Percentiles rank a stretch among this genome's conserved stretches.
Evolutionary conservation across 768 basidiomycete species (phyloP).

Genomic region (Leccinellum luteum): DNA sequence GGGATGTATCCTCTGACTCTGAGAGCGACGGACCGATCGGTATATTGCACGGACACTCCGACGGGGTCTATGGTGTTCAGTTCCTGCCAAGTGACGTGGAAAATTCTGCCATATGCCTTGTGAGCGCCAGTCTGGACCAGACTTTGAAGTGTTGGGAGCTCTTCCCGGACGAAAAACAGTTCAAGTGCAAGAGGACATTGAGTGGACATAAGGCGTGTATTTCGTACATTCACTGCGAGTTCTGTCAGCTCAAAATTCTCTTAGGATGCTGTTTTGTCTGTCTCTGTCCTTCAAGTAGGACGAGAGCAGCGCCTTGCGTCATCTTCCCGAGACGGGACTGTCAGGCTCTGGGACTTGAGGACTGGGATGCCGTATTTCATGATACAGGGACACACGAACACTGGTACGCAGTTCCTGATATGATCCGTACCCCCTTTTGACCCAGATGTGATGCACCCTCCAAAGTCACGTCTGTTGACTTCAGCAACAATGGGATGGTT

Average conservation of each 20-base stretch:
- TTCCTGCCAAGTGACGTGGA: constrained; percentile 23
- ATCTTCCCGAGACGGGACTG: constrained; percentile 36
- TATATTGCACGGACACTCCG: constrained; percentile 26
- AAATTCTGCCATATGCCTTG: constrained; percentile 30
- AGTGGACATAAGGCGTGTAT: constrained; percentile 27
- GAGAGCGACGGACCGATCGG: constrained; percentile 21
- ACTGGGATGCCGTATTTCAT: constrained; percentile 33
- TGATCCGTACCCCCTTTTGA: constrained; percentile 22
- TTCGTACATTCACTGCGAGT: neutral
- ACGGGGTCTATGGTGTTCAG: constrained; percentile 32
- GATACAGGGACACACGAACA: constrained; percentile 35
- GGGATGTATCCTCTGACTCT: constrained; percentile 44
- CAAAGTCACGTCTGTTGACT: constrained; percentile 39
- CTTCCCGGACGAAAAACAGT: constrained; percentile 21
- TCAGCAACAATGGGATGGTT: constrained; percentile 29
- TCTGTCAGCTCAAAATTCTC: neutral
- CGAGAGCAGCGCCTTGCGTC: constrained; percentile 35
- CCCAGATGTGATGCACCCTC: neutral
- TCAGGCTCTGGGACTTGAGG: constrained; percentile 36
- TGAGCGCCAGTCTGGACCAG: constrained; percentile 30
- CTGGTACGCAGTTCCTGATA: constrained; percentile 26
- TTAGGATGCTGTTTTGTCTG: constrained; percentile 32
- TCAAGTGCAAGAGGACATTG: constrained; percentile 30
- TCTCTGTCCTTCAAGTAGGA: constrained; percentile 32
- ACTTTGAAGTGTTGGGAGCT: constrained; percentile 48